phyloP scores from a whole-genome alignment of 164 flowering plant species.

The Malania oleifera region DNA sequence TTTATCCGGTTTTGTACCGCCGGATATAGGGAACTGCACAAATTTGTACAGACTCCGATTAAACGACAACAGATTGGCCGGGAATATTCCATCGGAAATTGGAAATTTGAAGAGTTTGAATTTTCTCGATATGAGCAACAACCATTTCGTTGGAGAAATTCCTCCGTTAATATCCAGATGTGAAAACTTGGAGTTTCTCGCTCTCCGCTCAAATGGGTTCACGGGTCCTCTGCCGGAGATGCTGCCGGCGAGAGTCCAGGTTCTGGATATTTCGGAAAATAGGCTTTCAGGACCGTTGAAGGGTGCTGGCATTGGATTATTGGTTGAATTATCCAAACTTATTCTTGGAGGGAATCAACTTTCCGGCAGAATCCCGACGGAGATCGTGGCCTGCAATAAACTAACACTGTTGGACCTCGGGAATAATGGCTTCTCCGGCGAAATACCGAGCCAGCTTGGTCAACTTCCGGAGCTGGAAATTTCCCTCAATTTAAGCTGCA shows the following conservation, averaged over 20 bases:
- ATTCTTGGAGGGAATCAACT: constrained; percentile 53
- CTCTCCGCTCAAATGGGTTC: constrained; percentile 70
- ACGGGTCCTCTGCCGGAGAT: constrained; percentile 55
- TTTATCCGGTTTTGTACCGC: constrained; percentile 73
- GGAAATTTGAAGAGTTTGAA: constrained; percentile 60
- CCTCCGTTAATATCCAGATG: constrained; percentile 68
- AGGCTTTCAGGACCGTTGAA: constrained; percentile 55
- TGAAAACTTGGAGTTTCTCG: constrained; percentile 64
- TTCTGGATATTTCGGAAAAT: constrained; percentile 75
- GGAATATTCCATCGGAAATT: constrained; percentile 77
- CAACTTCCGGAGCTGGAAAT: constrained; percentile 68
- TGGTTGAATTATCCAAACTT: constrained; percentile 62
- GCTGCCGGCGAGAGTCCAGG: constrained; percentile 57
- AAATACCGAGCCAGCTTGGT: constrained; percentile 71
- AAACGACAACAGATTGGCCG: constrained; percentile 54
- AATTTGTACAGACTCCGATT: constrained; percentile 55
- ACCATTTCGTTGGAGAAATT: constrained; percentile 56
- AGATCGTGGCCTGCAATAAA: constrained; percentile 60
- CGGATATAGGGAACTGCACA: constrained; percentile 85
- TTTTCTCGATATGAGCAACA: constrained; percentile 71
- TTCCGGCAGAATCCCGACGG: constrained; percentile 69
- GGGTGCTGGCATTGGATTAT: constrained; percentile 45
- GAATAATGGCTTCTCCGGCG: constrained; percentile 60
- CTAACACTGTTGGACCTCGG: constrained; percentile 71
- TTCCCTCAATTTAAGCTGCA: constrained; percentile 81